Percentiles rank a stretch among this genome's conserved stretches.
phyloP scores from a whole-genome alignment of 495 filamentous ascomycete genomes.

The Xylaria longipes region DNA sequence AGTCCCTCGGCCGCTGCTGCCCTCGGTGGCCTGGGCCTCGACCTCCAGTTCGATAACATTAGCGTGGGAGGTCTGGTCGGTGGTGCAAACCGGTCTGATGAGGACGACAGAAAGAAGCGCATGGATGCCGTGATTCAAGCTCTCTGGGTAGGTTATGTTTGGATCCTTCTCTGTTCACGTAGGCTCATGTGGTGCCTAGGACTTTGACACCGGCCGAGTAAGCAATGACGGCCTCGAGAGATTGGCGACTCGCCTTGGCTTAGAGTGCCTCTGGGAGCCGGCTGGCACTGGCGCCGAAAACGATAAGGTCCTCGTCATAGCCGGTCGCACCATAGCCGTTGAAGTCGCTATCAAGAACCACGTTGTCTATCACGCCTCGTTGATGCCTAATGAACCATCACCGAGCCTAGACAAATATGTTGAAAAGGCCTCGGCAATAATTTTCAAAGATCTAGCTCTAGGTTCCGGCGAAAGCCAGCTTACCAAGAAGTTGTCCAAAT shows the following conservation, averaged over 20 bases:
- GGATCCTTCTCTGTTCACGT: conserved; percentile 30
- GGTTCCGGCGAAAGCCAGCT: conserved; percentile 53
- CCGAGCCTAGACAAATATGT: conserved; percentile 57
- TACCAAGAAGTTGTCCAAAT: conserved; percentile 69
- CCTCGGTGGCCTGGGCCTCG: conserved; percentile 52
- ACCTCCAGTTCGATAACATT: conserved; percentile 50
- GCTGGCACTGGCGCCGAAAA: conserved; percentile 47
- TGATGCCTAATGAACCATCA: conserved; percentile 54
- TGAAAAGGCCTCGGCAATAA: conserved; percentile 57
- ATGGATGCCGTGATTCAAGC: conserved; percentile 60
- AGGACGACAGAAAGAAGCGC: conserved; percentile 63
- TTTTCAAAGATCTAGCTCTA: conserved; percentile 60
- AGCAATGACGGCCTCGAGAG: conserved; percentile 83
- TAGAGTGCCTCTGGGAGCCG: conserved; percentile 77
- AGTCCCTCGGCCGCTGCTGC: conserved; percentile 60
- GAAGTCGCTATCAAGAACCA: conserved; percentile 60
- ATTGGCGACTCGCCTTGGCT: conserved; percentile 68
- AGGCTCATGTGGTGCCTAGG: conserved; percentile 19
- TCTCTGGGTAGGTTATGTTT: conserved; percentile 43
- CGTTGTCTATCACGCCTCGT: conserved; percentile 54
- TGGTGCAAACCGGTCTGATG: conserved; percentile 50
- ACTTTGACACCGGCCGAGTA: conserved; percentile 59
- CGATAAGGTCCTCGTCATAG: conserved; percentile 69
- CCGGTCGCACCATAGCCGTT: conserved; percentile 66
- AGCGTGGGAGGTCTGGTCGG: conserved; percentile 40